phyloP scores from a whole-genome alignment of 139 green algal species.

The Limnomonas spitsbergensis region DNA sequence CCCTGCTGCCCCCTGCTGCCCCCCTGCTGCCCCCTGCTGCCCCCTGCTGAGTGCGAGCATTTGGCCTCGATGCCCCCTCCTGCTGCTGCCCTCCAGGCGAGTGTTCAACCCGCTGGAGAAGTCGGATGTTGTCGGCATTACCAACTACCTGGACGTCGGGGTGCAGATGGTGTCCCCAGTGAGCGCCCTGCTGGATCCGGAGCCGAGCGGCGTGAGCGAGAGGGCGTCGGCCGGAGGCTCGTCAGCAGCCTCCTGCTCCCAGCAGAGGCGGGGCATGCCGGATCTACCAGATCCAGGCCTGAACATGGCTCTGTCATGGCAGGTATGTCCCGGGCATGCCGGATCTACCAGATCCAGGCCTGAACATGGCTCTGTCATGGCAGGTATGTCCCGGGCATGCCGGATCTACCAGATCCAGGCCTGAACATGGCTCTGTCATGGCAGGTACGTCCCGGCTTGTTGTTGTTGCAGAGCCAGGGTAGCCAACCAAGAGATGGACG shows the following conservation, averaged over 20 bases:
- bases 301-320: constrained; percentile 48
- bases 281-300: constrained; percentile 12
- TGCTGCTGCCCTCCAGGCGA: constrained; percentile 4
- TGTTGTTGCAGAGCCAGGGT: too few species aligned
- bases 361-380: constrained; percentile 46
- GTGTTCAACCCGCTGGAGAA: constrained; percentile 76
- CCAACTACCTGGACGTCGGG: constrained; percentile 80
- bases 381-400: constrained; percentile 38
- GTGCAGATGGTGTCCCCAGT: background rate
- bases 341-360: constrained; percentile 6
- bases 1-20: background rate
- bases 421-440: constrained; percentile 45
- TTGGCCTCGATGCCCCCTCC: background rate
- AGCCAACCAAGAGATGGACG: too few species aligned
- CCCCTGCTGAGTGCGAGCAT: background rate
- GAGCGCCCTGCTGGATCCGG: background rate
- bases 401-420: constrained; percentile 2
- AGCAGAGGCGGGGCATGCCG: too few species aligned
- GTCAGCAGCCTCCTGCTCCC: too few species aligned
- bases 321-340: constrained; percentile 33
- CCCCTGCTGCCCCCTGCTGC: background rate
- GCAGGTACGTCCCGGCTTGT: constrained; percentile 40
- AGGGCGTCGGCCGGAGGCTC: too few species aligned
- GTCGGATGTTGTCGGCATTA: constrained; percentile 73
- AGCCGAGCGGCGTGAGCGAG: too few species aligned